phyloP scores from a whole-genome alignment of 73 alveolate species.

The Paramecium bursaria region DNA sequence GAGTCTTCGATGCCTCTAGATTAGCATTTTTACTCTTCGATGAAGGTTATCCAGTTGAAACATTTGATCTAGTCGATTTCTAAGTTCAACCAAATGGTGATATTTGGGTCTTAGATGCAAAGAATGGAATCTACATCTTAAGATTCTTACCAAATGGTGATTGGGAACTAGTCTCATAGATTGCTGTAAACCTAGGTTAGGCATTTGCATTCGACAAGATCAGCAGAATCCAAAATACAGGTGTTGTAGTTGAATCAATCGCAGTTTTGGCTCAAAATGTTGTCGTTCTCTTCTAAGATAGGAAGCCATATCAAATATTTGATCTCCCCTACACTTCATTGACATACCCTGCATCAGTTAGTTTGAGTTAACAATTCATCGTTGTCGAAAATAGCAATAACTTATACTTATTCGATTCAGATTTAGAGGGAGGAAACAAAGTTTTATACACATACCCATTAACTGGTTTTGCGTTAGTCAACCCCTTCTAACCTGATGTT shows the following conservation, averaged over 20 bases:
- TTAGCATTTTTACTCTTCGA: conserved; percentile 8
- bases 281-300: background rate
- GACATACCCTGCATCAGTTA: conserved; percentile 33
- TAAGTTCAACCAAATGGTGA: conserved; percentile 24
- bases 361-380: background rate
- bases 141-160: conserved; percentile 41
- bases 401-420: background rate
- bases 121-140: conserved; percentile 1
- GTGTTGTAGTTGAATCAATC: background rate
- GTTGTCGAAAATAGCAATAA: background rate
- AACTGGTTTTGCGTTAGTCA: background rate
- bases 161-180: background rate
- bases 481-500: conserved; percentile 42
- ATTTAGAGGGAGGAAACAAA: background rate
- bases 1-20: background rate
- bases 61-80: conserved; percentile 20
- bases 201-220: conserved; percentile 33
- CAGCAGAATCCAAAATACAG: background rate
- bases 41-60: background rate
- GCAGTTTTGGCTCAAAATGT: conserved; percentile 27
- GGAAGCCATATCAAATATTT: background rate
- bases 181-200: background rate
- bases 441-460: background rate
- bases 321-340: conserved; percentile 34
- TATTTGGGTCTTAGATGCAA: conserved; percentile 42